Evolutionary conservation across 2,329 filamentous ascomycete species (phyloP), one percentile per base, ranked within the genome.

Genomic region (Neoscytalidium dimidiatum): DNA sequence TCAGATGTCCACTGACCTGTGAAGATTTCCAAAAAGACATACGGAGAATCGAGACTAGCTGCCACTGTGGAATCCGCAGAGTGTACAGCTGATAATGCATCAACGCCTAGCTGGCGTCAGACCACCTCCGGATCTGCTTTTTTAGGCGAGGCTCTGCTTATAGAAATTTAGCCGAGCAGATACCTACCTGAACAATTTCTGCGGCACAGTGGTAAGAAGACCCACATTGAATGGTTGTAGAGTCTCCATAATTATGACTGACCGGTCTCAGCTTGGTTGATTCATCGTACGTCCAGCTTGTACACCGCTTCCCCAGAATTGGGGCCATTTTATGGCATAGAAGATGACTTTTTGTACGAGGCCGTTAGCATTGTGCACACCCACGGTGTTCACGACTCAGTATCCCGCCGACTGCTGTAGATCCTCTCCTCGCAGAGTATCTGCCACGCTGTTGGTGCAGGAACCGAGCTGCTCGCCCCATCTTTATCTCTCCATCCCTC

Each of bases 381-480:
- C n/a, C n/a, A n/a, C n/a, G n/a, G n/a, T 2, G 41, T n/a, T 19
- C 43, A 26, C 28, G 29, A 33, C 17, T 52, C 49, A n/a, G 33
- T 21, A 5, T 6, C 19, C 8, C 2, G 17, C 49, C 13, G 51
- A 14, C 19, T 23, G 11, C 23, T 5, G 53, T 21, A 58, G 26
- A 60, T 60, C 56, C 23, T 33, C 41, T 31, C 56, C 38, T 33
- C n/a, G n/a, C 17, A 9, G 23, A 60, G 56, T 17, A 46, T 7
- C 21, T 17, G 3, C 17, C 28, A 33, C n/a, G 21, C 52, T 17
- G n/a, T 29, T 17, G 26, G 33, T 19, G 41, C 56, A 60, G 41
- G 56, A 60, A 60, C 56, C 41, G 56, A 33, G 56, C 5, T 46
- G 56, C 5, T 46, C 26, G 56, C 41, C 53, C 56, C 56, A 60